A percentile compares a stretch with the other conserved stretches of the same genome.
Evolutionary conservation across 169 alveolate genomes (phyloP).

Genomic region (Fabrea salina): DNA sequence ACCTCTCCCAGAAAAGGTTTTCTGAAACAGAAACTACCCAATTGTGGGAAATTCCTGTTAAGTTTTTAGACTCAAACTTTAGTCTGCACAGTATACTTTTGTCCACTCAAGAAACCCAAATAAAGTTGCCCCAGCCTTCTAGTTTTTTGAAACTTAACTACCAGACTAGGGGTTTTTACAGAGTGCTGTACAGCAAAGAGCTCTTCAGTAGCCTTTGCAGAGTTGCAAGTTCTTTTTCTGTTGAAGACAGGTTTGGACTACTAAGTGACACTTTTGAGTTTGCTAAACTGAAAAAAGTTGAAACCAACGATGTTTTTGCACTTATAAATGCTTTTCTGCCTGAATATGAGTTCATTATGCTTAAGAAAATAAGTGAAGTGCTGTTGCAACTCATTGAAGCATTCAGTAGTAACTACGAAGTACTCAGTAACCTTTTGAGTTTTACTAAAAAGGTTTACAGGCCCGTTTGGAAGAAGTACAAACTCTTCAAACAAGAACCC

Average conservation of each 20-base stretch:
- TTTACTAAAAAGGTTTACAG: too few relatives aligned
- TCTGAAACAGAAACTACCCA: neutral
- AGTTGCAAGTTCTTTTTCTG: neutral
- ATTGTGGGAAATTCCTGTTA: conserved; percentile 6
- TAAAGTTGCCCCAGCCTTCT: neutral
- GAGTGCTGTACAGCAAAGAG: neutral
- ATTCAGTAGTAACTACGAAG: too few relatives aligned
- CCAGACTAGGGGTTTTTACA: neutral
- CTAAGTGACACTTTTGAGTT: neutral
- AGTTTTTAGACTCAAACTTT: neutral
- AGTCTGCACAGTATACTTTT: neutral
- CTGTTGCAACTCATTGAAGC: too few relatives aligned
- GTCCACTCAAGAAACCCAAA: neutral
- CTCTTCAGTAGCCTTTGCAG: neutral
- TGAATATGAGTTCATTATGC: neutral
- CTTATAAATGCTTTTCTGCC: neutral
- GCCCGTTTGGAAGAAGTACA: too few relatives aligned
- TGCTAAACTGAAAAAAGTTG: neutral
- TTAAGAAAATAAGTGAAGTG: neutral
- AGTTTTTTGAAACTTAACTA: neutral
- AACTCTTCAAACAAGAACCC: too few relatives aligned
- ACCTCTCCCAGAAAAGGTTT: neutral
- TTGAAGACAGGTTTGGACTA: neutral
- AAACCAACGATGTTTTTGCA: neutral
- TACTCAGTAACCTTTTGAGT: too few relatives aligned